Conservation (phyloP, 768 basidiomycete genomes). For the Infundibulicybe gibba region DNA sequence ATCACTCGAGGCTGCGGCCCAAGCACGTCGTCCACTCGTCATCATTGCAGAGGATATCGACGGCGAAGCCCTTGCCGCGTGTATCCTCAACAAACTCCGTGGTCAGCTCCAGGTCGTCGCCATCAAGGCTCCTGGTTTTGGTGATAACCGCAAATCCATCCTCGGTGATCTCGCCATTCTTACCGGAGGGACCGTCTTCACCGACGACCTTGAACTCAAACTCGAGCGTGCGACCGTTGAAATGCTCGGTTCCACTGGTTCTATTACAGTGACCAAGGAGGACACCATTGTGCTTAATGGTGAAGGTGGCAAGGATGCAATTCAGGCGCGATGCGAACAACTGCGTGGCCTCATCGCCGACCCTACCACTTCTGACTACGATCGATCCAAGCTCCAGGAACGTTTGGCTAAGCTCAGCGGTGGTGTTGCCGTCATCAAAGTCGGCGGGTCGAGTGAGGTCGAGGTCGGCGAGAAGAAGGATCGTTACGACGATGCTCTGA, state of each 20-base stretch:
- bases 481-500: conserved; percentile 93
- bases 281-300: conserved; percentile 97
- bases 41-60: conserved; percentile 99
- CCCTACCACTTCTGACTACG: conserved; percentile 85
- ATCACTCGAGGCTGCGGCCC: conserved; percentile 76
- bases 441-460: conserved; percentile 90
- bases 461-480: conserved; percentile 99
- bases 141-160: conserved; percentile 98
- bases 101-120: conserved; percentile 93
- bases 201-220: conserved; percentile 95
- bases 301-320: conserved; percentile 84
- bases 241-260: conserved; percentile 87
- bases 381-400: conserved; percentile 93
- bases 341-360: conserved; percentile 83
- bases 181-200: conserved; percentile 97
- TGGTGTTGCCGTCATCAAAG: conserved; percentile 98
- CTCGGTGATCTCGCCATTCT: conserved; percentile 96
- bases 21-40: conserved; percentile 83
- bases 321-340: conserved; percentile 94
- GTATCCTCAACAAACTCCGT: conserved; percentile 98
- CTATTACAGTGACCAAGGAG: conserved; percentile 94
- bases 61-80: conserved; percentile 95
- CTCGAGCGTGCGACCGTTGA: conserved; percentile 88
- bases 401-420: conserved; percentile 94
- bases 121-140: conserved; percentile 97